phyloP scores from a whole-genome alignment of 176 grass and related monocot genomes.

The Aegilops speltoides region DNA sequence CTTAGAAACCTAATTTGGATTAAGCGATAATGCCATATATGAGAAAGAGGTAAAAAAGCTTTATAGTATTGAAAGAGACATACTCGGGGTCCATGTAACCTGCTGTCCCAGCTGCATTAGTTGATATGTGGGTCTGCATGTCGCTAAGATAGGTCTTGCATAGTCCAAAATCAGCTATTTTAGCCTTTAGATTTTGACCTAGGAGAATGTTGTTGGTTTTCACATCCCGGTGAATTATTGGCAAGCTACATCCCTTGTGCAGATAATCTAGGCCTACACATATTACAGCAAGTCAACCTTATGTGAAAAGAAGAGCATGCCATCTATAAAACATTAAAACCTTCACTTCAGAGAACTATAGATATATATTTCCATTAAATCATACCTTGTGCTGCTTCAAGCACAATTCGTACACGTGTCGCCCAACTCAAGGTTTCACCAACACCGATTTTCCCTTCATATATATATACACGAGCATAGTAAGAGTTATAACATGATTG shows the following conservation, averaged over 20 bases:
- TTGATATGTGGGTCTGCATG: background rate
- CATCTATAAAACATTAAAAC: no score
- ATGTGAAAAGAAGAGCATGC: background rate
- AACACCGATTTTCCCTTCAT: conserved; percentile 13
- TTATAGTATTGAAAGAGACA: background rate
- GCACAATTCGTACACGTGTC: conserved; percentile 1
- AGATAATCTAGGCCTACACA: conserved; percentile 48
- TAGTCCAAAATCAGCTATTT: conserved; percentile 48
- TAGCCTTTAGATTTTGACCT: conserved; percentile 28
- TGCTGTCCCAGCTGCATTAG: background rate
- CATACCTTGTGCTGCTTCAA: conserved; percentile 44
- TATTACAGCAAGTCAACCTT: background rate
- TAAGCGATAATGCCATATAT: background rate
- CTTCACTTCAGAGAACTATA: no score
- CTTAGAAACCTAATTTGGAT: background rate
- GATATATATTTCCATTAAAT: background rate
- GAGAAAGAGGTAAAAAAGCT: background rate
- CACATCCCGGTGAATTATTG: conserved; percentile 57
- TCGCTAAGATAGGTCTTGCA: conserved; percentile 20
- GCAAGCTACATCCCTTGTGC: conserved; percentile 34
- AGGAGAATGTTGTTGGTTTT: conserved; percentile 52
- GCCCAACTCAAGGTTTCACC: conserved; percentile 9
- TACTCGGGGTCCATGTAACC: conserved; percentile 62
- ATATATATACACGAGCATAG: no score
- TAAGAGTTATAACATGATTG: no score